Evolutionary conservation across 495 filamentous ascomycete species (phyloP), one percentile per base, ranked within the genome.

Genomic region (Cercophora newfieldiana): DNA sequence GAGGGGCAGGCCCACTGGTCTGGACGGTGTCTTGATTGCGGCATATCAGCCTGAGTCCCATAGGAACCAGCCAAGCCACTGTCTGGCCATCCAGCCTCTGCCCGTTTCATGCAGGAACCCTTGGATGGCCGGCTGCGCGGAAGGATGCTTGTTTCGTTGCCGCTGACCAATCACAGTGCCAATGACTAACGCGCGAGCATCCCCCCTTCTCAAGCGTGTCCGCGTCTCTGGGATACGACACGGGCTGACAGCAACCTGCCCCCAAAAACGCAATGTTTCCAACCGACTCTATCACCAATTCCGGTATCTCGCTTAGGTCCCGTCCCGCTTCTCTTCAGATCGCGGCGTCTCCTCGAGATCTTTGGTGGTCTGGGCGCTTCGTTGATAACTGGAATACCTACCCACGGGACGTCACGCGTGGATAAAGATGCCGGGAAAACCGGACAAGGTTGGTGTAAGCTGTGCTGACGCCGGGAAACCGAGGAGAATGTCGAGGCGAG

Each of bases 1-100:
- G 56, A 28, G 47, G 48, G 61, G 31, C 10, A 28, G 55, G 24
- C 30, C 66, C 64, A 44, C 64, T 55, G 64, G 28, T 29, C 48
- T 66, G 64, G 64, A 53, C 50, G 56, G 44, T 60, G 33, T 51
- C 47, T 59, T 63, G 25, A 68, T 64, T 64, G 30, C 55, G 28
- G 18, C 47, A 68, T 22, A 65, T 68, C 61, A 68, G 66, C 55
- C 66, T 68, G 66, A 68, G 61, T 64, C 29, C 57, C 47, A 28
- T 22, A 54, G 63, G 54, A 65, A 65, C 63, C 63, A 44, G 60
- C 60, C 60, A 62, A 62, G 60, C 30, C 57, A 44, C 37, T 44
- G 37, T 47, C 26, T 26, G 18, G 59, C 24, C 48, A 26, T 51
- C 60, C 47, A 25, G 10, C 22, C 30, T 49, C 26, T 18, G 44